Percentiles rank a stretch among this genome's conserved stretches.
These are phyloP conservation scores for Botrytis pseudocinerea DNA, from an alignment of 2,329 filamentous ascomycete species.

Conservation along the genomic window DNA sequence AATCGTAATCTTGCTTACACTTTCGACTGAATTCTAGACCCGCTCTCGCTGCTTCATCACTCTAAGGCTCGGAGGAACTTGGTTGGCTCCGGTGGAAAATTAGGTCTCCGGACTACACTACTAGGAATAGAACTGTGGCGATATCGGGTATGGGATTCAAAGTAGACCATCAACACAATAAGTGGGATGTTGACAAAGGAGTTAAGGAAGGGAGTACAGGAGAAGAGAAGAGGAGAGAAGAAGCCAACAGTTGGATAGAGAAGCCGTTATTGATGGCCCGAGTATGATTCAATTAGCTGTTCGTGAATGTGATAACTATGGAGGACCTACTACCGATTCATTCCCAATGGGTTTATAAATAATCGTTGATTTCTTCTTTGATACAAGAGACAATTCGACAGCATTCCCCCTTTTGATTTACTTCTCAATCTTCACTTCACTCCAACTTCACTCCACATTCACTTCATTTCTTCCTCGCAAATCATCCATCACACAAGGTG, in stretches of 20 bases:
- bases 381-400: not conserved
- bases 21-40: constrained; percentile 18
- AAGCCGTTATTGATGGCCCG: not conserved
- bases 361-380: not conserved
- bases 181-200: constrained; percentile 2
- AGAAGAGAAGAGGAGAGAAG: not conserved
- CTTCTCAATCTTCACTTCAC: constrained; percentile 5
- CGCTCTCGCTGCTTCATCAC: not conserved
- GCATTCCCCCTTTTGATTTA: not conserved
- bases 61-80: constrained; percentile 4
- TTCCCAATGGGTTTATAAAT: not conserved
- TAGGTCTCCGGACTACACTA: not conserved
- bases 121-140: not conserved
- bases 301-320: not conserved
- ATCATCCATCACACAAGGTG: constrained; percentile 1
- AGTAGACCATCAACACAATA: not conserved
- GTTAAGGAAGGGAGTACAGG: not conserved
- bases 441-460: not conserved
- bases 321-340: not conserved
- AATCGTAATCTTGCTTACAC: constrained; percentile 8
- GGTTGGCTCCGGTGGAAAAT: not conserved
- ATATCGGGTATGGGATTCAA: constrained; percentile 9
- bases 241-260: not conserved
- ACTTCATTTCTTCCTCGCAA: not conserved
- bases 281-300: not conserved